Evolutionary conservation across 2,329 filamentous ascomycete genomes (phyloP), one percentile per base, ranked within the genome.

Genomic region (Coniella vitis): DNA sequence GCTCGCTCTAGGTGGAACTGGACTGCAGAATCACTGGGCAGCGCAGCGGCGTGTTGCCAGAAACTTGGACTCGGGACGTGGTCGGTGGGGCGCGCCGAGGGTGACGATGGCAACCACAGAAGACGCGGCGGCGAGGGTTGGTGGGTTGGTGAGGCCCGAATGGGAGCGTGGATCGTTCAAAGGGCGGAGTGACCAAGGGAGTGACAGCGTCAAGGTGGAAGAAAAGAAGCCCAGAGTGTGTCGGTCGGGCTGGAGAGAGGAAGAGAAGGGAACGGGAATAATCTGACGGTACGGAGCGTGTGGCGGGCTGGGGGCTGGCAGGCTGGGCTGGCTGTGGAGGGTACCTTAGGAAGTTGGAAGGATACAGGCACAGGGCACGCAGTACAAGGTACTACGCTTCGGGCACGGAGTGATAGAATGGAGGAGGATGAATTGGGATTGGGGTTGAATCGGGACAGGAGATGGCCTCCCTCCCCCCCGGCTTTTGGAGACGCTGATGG

Each of bases 101-200:
- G 13, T 22, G 19, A 40, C 38, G 21, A 22, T 7, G 13, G 10
- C 25, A 29, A 29, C 25, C 5, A 29, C 13, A 14, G 34, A 36
- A 13, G n/a, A 36, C 12, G 34, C 12, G 34, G 34, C 13, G n/a
- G 34, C 34, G 34, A 14, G 12, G 34, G n/a, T n/a, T 16, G 34
- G n/a, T 36, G 34, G 7, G 13, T 14, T 36, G 34, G 34, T 16
- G 34, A 36, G 34, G 5, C 7, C 34, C 34, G 34, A 25, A 29
- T n/a, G 8, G 38, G 14, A 41, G 13, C 19, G n/a, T 16, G 19
- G n/a, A 31, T 36, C 31, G 8, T 17, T 34, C 40, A 32, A 42
- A 45, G 44, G 36, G 35, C 44, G 16, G 34, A n/a, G 36, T n/a
- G 25, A 38, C 16, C 17, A 46, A 46, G 44, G 44, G 44, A 46